Base-by-base conservation (phyloP, 2,329 filamentous ascomycete species). In the Phaeosphaeria sp. region DNA sequence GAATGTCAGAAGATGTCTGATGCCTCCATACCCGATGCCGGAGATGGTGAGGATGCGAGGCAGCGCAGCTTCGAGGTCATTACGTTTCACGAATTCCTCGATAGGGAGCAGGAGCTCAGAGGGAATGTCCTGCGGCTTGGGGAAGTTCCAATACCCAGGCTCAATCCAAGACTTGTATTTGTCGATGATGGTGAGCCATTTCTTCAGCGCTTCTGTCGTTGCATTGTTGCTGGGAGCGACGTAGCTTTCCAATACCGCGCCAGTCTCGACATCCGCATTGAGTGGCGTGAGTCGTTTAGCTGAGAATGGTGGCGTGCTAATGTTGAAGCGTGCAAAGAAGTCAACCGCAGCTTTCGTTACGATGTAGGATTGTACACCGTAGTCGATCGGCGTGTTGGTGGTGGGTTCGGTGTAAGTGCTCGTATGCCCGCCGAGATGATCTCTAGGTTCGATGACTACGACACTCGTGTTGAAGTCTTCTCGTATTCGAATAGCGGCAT, bases 91-190 rank as follows among this genome's bases (percentile, higher is more conserved):
- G 58, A 84, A 85, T 1, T 83, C 76, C 18, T 79, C 77, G 55
- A 82, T 85, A 0, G 82, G 77, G 3, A 83, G 67, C 11, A 84
- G 72, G 1, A 86, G 72, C 46, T 83, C 82, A 21, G 76, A 72
- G 0, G 82, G 82, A 0, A 84, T 77, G 6, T 76, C 73, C 15
- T 72, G 63, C 0, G 81, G 78, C 2, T 23, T 17, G 2, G 66
- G 67, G 36, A 70, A 71, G n/a, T 63, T 49, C 67, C 66, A 69
- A 18, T 65, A 69, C 17, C 63, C 65, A 1, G 65, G 67, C 39
- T 68, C 62, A 6, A 68, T 10, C 15, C 67, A 46, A 2, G 49
- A 3, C 30, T 65, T 53, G 42, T 69, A 71, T 46, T 68, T 62
- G 2, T 56, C 49, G 7, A 65, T 61, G 15, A 70, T 56, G 1